phyloP scores from a whole-genome alignment of 768 basidiomycete genomes.

The Boletellus ananiceps region DNA sequence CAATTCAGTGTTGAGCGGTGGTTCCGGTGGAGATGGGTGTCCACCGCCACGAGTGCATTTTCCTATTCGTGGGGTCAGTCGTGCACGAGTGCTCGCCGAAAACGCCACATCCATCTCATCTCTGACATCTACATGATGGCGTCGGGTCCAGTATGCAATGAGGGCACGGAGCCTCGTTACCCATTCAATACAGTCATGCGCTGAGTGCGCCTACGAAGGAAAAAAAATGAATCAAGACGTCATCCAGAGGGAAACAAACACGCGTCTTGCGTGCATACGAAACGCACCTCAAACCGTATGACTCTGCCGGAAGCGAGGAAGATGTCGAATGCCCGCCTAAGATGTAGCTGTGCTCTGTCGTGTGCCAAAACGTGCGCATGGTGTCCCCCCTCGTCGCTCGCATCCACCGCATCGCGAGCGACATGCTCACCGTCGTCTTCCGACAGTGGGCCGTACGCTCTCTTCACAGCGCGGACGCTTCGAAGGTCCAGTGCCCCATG shows the following conservation, averaged over 20 bases:
- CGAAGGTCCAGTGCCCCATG: constrained; percentile 72
- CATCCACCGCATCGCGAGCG: constrained; percentile 40
- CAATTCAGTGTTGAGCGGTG: constrained; percentile 49
- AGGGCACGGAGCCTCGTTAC: constrained; percentile 68
- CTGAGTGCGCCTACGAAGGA: constrained; percentile 53
- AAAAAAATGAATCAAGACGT: constrained; percentile 1
- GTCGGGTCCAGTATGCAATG: constrained; percentile 72
- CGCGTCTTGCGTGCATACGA: not conserved
- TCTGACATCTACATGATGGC: constrained; percentile 69
- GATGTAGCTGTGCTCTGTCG: constrained; percentile 45
- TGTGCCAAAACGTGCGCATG: constrained; percentile 39
- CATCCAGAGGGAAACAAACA: not conserved
- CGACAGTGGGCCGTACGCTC: constrained; percentile 39
- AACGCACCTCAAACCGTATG: constrained; percentile 72
- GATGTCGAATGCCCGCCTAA: constrained; percentile 75
- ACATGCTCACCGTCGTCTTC: constrained; percentile 26
- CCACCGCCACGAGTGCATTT: constrained; percentile 32
- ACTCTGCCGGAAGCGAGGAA: constrained; percentile 63
- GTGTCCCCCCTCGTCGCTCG: constrained; percentile 64
- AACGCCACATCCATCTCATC: constrained; percentile 79
- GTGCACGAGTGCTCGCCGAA: constrained; percentile 43
- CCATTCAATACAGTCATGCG: constrained; percentile 76
- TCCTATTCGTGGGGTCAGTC: constrained; percentile 52
- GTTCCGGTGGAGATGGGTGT: constrained; percentile 44
- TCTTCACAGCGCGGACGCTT: constrained; percentile 56